Base-by-base conservation (phyloP, 805 yeast species). In the Cyberlindnera veronae region DNA sequence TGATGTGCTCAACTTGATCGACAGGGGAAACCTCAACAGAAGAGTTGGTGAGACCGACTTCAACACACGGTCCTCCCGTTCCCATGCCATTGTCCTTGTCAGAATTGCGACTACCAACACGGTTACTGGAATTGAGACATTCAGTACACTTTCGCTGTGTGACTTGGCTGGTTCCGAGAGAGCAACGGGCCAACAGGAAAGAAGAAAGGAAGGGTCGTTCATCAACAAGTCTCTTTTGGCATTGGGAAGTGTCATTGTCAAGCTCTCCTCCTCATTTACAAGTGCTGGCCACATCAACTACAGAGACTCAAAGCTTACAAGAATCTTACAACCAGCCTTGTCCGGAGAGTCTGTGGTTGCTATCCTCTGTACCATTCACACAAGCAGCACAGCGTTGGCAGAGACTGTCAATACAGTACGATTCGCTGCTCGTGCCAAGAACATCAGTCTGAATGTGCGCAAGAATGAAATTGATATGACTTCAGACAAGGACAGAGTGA, bases 141-240 rank as follows among this genome's bases (percentile, higher is more conserved):
- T 68, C 28, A 74, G 89, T 26, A 79, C 88, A 0, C 74, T 91
- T 23, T 86, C 91, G 24, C 69, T 91, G 41, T 91, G 98, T 67
- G 99, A 91, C 64, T 72, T 91, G 55, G 99, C 99, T 0, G 99
- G 99, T 21, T 84, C 95, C n/a, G 99, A 91, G 63, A 74, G 84
- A 38, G 95, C 95, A 0, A 70, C 85, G 1, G 58, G 60, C 1
- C 67, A 66, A 41, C 62, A 69, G 1, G 96, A 87, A 56, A 73
- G 98, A 53, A 69, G 97, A 40, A 87, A 89, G 61, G 99, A 91
- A 66, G 99, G 98, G 17, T 77, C 96, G 0, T 93, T 72, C 57
- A 91, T 91, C 58, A 91, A 91, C 67, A 89, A 89, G 59, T 90
- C 97, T 0, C 71, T 91, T 30, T 68, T 91, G 38, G 95, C 98